Evolutionary conservation across 495 filamentous ascomycete genomes (phyloP), one percentile per base, ranked within the genome.

Genomic region (Hypoxylon cercidicola): DNA sequence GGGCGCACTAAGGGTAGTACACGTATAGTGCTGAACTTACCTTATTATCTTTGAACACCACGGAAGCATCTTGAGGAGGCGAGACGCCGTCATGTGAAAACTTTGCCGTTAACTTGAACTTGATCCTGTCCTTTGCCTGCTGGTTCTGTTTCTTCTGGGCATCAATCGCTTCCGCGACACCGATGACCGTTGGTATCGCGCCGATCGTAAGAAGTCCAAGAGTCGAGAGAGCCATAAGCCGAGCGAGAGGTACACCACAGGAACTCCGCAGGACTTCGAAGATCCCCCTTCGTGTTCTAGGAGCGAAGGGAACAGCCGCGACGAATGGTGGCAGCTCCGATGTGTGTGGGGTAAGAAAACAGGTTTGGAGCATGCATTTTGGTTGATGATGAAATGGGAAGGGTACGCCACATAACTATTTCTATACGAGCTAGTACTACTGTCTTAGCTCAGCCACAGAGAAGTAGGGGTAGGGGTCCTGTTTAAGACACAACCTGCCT

Each of bases 61-160:
- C 74, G 60, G 60, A 64, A 63, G 68, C 76, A 74, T 69, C 74
- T 74, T 62, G 73, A 61, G 49, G 77, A 21, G 60, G 71, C 11
- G 67, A 69, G 20, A 65, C 54, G 4, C 69, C 78, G 51, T 80
- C 79, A 21, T 80, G 67, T 21, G 79, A 75, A 43, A 83, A 72
- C 20, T 75, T 74, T n/a, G 73, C 74, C 16, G 79, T 79, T 35
- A 83, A 62, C 51, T 78, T 72, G 60, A 83, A 83, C 68, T 82
- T 83, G 59, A 77, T 77, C 55, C 81, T 80, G n/a, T 81, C 80
- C 54, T 83, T 83, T 16, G 76, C 75, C 32, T 78, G 75, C n/a
- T 72, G 69, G 64, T 83, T 73, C 48, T 74, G 72, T 48, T 80
- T 81, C 62, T 83, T 82, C 66, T 83, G 81, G 9, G 79, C 81